Evolutionary conservation across 345 rosid species (phyloP).

Genomic region (Citrus sinensis): DVS_A1.0 CM039166.1:11544501-11545000

Average conservation of each 20-base stretch:
- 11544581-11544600: background rate
- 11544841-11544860: background rate
- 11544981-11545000: background rate
- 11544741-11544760: conserved; percentile 13
- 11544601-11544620: background rate
- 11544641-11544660: conserved; percentile 16
- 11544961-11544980: background rate
- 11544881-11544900: background rate
- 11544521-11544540: background rate
- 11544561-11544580: conserved; percentile 12
- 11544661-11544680: conserved; percentile 12
- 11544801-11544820: background rate
- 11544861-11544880: conserved; percentile 10
- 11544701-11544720: conserved; percentile 18
- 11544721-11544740: background rate
- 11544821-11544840: conserved; percentile 24
- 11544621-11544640: conserved; percentile 17
- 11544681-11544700: conserved; percentile 22
- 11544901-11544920: background rate
- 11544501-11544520: no score
- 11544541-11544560: background rate
- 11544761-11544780: conserved; percentile 21
- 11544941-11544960: background rate
- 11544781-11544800: conserved; percentile 4
- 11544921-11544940: background rate